Evolutionary conservation across 306 rosid genomes (phyloP).

Genomic region (Alnus glutinosa): DNA sequence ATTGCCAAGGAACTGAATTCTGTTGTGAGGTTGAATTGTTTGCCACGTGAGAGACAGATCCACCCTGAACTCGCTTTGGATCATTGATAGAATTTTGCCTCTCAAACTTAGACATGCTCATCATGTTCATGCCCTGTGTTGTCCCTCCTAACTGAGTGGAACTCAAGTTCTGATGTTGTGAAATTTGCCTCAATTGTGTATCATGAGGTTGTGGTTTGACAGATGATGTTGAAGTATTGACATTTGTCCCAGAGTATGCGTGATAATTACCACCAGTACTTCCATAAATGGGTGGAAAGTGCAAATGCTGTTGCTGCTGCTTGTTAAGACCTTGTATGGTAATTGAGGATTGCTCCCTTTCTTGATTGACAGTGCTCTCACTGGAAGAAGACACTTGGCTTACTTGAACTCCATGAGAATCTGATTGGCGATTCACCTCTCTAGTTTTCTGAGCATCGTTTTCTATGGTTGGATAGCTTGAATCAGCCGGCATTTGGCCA

Average conservation of each 20-base stretch:
- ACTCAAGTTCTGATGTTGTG: conserved; percentile 61
- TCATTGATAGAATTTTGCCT: conserved; percentile 54
- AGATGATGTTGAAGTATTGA: conserved; percentile 55
- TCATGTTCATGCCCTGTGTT: conserved; percentile 43
- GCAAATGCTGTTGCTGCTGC: conserved; percentile 72
- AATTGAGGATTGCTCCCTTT: conserved; percentile 58
- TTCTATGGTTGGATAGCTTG: conserved; percentile 45
- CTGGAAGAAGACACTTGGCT: conserved; percentile 57
- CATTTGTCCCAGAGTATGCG: conserved; percentile 59
- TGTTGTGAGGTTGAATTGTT: conserved; percentile 59
- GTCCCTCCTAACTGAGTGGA: conserved; percentile 59
- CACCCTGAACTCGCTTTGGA: conserved; percentile 68
- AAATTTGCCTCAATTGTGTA: conserved; percentile 63
- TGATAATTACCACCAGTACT: conserved; percentile 55
- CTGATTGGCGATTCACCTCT: conserved; percentile 51
- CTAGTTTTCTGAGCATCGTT: conserved; percentile 49
- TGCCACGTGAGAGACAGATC: conserved; percentile 51
- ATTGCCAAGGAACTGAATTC: conserved; percentile 64
- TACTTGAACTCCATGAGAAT: conserved; percentile 50
- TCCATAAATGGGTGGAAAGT: conserved; percentile 69
- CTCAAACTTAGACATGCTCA: conserved; percentile 55
- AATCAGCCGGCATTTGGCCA: conserved; percentile 42
- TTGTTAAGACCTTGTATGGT: conserved; percentile 62
- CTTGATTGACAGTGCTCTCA: conserved; percentile 54
- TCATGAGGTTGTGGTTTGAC: conserved; percentile 65